phyloP scores from a whole-genome alignment of 768 basidiomycete genomes.

The Leccinum variicolor region DNA sequence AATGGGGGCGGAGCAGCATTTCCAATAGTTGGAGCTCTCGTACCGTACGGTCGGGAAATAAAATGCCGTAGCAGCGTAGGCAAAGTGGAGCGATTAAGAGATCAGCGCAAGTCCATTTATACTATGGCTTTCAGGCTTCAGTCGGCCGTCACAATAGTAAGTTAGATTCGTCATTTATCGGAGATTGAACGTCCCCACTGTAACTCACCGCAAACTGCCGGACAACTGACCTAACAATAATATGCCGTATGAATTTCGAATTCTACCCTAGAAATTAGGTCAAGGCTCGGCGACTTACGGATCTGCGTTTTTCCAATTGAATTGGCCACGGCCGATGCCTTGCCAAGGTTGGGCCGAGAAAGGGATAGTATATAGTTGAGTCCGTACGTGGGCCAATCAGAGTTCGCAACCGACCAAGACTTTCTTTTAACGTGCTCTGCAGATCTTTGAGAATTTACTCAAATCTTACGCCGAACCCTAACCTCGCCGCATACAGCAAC shows the following conservation, averaged over 20 bases:
- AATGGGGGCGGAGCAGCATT: neutral
- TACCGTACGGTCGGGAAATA: constrained; percentile 8
- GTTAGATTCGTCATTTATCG: neutral
- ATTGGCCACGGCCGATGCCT: neutral
- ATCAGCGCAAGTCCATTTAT: constrained; percentile 1
- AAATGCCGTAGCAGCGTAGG: constrained; percentile 9
- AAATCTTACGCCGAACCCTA: neutral
- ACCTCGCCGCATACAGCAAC: neutral
- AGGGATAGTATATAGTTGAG: neutral
- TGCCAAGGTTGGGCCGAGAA: neutral
- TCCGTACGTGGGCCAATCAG: neutral
- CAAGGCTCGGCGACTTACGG: neutral
- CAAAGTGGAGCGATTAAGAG: neutral
- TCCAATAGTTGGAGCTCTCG: neutral
- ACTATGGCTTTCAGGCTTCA: neutral
- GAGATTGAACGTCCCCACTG: neutral
- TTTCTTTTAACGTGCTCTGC: neutral
- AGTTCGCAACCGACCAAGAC: neutral
- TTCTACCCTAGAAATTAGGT: neutral
- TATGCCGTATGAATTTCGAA: neutral
- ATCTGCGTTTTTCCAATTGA: neutral
- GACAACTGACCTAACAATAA: no score
- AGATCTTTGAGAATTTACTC: neutral
- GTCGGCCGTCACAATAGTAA: neutral
- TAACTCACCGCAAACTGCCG: neutral